These are phyloP conservation scores for Ilyonectria sp. DNA, from an alignment of 2,329 filamentous ascomycete species.

Conservation along the genomic window DNA sequence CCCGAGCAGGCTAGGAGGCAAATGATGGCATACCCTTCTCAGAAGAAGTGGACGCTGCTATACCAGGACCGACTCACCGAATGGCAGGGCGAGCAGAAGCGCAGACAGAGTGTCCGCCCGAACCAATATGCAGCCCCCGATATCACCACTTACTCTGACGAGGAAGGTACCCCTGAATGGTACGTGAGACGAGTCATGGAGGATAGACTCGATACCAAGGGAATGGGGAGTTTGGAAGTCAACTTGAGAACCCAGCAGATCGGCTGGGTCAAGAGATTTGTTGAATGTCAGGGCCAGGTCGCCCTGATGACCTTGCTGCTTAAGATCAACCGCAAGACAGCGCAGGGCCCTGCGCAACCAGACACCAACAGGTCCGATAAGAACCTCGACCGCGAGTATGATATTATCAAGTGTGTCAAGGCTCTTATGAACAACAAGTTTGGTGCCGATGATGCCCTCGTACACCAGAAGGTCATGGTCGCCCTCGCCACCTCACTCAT, in stretches of 20 bases:
- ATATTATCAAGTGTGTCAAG: slow-evolving; percentile 98
- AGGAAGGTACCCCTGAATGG: slow-evolving; percentile 98
- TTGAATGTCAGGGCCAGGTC: slow-evolving; percentile 97
- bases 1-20: slow-evolving; percentile 94
- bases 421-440: slow-evolving; percentile 99
- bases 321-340: slow-evolving; percentile 92
- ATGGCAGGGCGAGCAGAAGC: slow-evolving; percentile 94
- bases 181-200: slow-evolving; percentile 98
- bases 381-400: slow-evolving; percentile 92
- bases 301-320: slow-evolving; percentile 93
- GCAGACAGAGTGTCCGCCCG: slow-evolving; percentile 80
- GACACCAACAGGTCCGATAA: slow-evolving; percentile 75
- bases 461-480: slow-evolving; percentile 90
- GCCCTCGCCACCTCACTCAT: slow-evolving; percentile 89
- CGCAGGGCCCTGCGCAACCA: slow-evolving; percentile 75
- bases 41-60: slow-evolving; percentile 98
- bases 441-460: slow-evolving; percentile 93
- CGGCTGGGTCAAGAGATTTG: slow-evolving; percentile 96
- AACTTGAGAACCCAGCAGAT: slow-evolving; percentile 97
- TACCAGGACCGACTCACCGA: slow-evolving; percentile 96
- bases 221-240: slow-evolving; percentile 92
- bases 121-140: slow-evolving; percentile 79
- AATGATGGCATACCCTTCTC: slow-evolving; percentile 94
- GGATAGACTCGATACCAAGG: slow-evolving; percentile 91
- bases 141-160: slow-evolving; percentile 85